Evolutionary conservation across 2,329 filamentous ascomycete genomes (phyloP), one percentile per base, ranked within the genome.

Genomic region (Ophiostoma ulmi): DNA sequence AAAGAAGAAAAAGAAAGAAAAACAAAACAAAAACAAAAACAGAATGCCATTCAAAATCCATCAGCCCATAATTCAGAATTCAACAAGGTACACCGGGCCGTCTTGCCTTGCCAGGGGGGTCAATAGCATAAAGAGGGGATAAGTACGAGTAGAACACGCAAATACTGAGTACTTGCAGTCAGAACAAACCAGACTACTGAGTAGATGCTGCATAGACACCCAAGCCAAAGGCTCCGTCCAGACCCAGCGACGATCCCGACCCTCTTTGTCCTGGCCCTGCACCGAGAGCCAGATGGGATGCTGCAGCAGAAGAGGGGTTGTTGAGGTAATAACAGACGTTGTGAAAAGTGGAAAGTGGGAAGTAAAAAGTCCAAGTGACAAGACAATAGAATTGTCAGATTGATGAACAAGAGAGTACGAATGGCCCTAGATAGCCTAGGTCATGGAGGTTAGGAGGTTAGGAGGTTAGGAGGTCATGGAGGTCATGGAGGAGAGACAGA

Each of bases 251-350:
- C 52, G 52, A 58, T 58, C 52, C 31, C 8, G 52, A 26, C 52
- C 52, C 52, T 58, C 52, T 26, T 26, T 22, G 52, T 5, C n/a
- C 6, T 58, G 22, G 52, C 11, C 11, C 31, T 31, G 31, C 31
- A 58, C 52, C 52, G 52, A 58, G 52, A 58, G 52, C 52, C 52
- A 58, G 52, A 58, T 26, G 52, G 8, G n/a, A 58, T 58, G 52
- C 52, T 58, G 52, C n/a, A 26, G 52, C 52, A 58, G 52, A 58
- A 58, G 52, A 58, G 52, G 52, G 52, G 52, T 58, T 44, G 39
- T 11, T 58, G 52, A 31, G 52, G 52, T 17, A 58, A 58, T 58
- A 58, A 55, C 41, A 44, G 13, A 44, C 48, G 39, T 5, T 13
- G 39, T 44, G 39, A 17, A 17, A 10, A 44, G 14, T 44, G 39